phyloP scores from a whole-genome alignment of 164 flowering plant species.

The Annona squamosa region DNA sequence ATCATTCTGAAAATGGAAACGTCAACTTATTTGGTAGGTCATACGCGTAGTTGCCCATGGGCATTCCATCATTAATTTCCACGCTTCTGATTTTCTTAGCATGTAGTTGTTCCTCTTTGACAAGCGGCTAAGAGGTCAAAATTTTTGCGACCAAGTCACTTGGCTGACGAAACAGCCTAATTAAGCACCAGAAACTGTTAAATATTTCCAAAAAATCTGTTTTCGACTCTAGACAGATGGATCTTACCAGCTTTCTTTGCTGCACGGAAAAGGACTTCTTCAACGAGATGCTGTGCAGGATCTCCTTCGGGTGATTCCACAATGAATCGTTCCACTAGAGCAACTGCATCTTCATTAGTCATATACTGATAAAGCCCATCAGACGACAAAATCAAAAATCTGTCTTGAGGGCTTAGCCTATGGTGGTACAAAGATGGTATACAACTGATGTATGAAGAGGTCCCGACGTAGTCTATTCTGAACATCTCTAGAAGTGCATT shows the following conservation, averaged over 20 bases:
- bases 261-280: slow-evolving; percentile 76
- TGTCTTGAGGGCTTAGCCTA: slow-evolving; percentile 60
- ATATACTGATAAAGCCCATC: slow-evolving; percentile 91
- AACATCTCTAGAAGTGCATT: slow-evolving; percentile 79
- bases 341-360: slow-evolving; percentile 82
- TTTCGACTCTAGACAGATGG: background rate
- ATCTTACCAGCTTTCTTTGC: slow-evolving; percentile 79
- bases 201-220: background rate
- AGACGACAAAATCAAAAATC: slow-evolving; percentile 73
- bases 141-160: background rate
- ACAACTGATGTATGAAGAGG: slow-evolving; percentile 65
- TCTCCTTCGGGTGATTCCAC: slow-evolving; percentile 72
- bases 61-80: background rate
- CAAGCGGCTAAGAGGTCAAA: background rate
- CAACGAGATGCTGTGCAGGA: slow-evolving; percentile 88
- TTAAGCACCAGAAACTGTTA: background rate
- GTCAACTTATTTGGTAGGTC: background rate
- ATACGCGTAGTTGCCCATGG: background rate
- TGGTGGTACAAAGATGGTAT: slow-evolving; percentile 70
- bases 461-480: slow-evolving; percentile 77
- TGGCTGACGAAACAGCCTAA: background rate
- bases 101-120: background rate
- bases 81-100: background rate
- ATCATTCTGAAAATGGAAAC: background rate
- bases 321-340: slow-evolving; percentile 73